Evolutionary conservation across 176 grass and related monocot species (phyloP).

Genomic region (Stipa capillata): DNA sequence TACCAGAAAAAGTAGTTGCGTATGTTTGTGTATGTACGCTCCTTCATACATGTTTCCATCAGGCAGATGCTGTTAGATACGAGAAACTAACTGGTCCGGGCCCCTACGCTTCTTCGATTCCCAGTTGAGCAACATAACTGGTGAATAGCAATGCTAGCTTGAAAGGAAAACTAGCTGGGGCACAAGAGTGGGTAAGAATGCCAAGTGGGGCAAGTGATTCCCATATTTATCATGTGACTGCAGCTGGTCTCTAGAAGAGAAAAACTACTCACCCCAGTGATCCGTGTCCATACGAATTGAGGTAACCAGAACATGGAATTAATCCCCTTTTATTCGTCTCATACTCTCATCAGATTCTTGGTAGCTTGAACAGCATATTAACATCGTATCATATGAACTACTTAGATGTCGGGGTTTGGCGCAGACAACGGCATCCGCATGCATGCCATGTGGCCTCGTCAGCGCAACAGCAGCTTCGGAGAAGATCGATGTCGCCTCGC

Average conservation of each 20-base stretch:
- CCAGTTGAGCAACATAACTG: neutral
- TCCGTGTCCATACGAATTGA: slow-evolving; percentile 29
- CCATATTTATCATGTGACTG: slow-evolving; percentile 20
- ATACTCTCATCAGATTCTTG: neutral
- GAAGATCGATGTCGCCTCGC: neutral
- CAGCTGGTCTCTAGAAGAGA: neutral
- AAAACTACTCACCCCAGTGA: neutral
- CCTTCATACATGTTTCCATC: slow-evolving; percentile 23
- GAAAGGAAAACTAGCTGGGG: no score
- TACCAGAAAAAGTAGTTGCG: slow-evolving; percentile 10
- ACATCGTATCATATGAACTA: neutral
- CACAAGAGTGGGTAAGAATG: neutral
- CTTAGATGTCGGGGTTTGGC: slow-evolving; percentile 4
- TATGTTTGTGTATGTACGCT: neutral
- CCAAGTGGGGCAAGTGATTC: slow-evolving; percentile 13
- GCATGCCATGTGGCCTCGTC: slow-evolving; percentile 17
- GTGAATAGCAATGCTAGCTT: no score
- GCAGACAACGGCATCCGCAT: slow-evolving; percentile 9
- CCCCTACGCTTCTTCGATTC: neutral
- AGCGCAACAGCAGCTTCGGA: slow-evolving; percentile 1
- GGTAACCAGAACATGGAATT: slow-evolving; percentile 3
- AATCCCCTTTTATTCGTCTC: neutral
- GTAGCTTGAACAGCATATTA: slow-evolving; percentile 13
- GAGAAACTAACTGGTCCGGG: slow-evolving; percentile 16
- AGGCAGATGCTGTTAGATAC: slow-evolving; percentile 21